Base-by-base conservation (phyloP, 2,329 filamentous ascomycete genomes). In the Fonsecaea nubica region DNA sequence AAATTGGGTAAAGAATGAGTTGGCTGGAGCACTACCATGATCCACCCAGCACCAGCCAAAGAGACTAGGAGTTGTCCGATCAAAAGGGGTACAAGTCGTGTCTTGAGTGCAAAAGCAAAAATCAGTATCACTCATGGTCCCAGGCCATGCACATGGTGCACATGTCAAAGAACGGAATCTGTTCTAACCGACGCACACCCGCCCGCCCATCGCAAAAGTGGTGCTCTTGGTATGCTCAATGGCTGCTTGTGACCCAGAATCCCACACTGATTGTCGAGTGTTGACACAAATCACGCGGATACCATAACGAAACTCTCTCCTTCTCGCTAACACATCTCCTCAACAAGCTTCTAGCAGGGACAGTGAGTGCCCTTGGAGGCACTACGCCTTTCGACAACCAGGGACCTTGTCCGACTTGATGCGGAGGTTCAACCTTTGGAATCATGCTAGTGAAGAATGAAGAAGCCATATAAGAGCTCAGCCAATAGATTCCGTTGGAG, bases 181-280 rank as follows among this genome's bases (percentile, higher is more conserved):
- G 74, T 83, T 93, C 75, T 97, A 97, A 87, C 88, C 93, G 77
- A 95, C 94, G 83, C 85, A 38, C 30, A 32, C 85, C 57, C 83
- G 81, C 63, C 80, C 77, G 60, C 77, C 76, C 10, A 45, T n/a
- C 4, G 40, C 40, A 18, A 45, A 12, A 18, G 18, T 18, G 40
- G 18, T 18, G 5, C 6, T 18, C n/a, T 45, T 18, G 40, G 15
- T 21, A 45, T 7, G 40, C 40, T 8, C n/a, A 9, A 18, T 45
- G 40, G 40, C 6, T 18, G 2, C 40, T 45, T 18, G 3, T 18
- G 15, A 45, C 5, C 15, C n/a, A n/a, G 3, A 45, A 4, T n/a
- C 7, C 40, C 40, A 18, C 15, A 45, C 40, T 45, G 15, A 45
- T 45, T 45, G 15, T 45, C n/a, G 38, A 42, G 40, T 45, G 40